Base-by-base conservation (phyloP, 768 basidiomycete species). In the Boletus edulis region DNA sequence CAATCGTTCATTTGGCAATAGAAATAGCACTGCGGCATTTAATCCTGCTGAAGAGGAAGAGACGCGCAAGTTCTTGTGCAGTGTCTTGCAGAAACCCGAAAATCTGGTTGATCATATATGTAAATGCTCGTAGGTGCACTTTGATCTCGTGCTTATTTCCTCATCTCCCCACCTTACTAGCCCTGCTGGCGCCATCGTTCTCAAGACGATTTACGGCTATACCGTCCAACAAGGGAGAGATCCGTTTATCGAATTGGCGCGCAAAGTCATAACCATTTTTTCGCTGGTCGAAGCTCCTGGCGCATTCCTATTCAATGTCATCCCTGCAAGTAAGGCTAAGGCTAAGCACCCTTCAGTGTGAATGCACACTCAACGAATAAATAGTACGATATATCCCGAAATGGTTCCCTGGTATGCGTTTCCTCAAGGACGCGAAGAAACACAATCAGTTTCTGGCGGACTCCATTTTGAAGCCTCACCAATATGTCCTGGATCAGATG, bases 401-500 rank as follows among this genome's bases (percentile, higher is more conserved):
- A 43, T 74, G 73, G 72, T 57, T 73, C 37, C 72, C 71, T 9
- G 71, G 76, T 1, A 66, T 65, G 1, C 61, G 67, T 0, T 77
- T 77, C 61, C 62, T 71, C 42, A 60, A 60, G 8, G 54, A 64
- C 24, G 74, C 72, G 3, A 65, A 64, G 38, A 52, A 50, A 40
- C 68, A 70, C 59, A 43, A 44, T 4, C 22, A 29, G 4, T 2
- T 73, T 2, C 68, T 78, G 2, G 59, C 65, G 3, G 67, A 72
- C 9, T 75, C 80, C 68, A 67, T 78, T 5, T 72, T 75, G 20
- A 66, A 65, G 6, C 83, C 84, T 1, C 81, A 72, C 43, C 61
- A 69, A 8, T 78, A 71, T 46, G 77, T 77, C 5, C 71, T 75
- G 38, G 60, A 78, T 18, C 76, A 80, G 55, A 77, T 84, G 66